phyloP scores from a whole-genome alignment of 257 asterid genomes.

The Vinca minor region DNA sequence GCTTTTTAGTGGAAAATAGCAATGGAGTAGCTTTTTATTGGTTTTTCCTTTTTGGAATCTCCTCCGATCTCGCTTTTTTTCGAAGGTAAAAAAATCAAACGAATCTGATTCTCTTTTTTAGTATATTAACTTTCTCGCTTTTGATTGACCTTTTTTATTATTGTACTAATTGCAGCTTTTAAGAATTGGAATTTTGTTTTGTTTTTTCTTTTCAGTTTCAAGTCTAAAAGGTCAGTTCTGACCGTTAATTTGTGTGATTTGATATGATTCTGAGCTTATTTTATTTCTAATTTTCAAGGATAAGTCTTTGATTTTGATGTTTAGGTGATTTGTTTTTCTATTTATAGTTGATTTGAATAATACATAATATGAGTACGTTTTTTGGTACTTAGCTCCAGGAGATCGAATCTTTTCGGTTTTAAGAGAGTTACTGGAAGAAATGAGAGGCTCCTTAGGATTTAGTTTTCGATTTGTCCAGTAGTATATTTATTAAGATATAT shows the following conservation, averaged over 20 bases:
- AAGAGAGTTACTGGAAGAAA: not conserved
- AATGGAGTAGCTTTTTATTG: constrained; percentile 14
- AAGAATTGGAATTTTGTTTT: not conserved
- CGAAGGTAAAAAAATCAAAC: constrained; percentile 30
- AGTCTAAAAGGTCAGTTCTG: not conserved
- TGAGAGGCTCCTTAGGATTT: not conserved
- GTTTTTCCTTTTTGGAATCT: constrained; percentile 22
- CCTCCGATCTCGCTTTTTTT: constrained; percentile 46
- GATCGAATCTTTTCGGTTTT: not conserved
- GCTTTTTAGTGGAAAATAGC: constrained; percentile 1
- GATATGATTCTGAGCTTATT: constrained; percentile 15
- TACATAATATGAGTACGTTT: not conserved
- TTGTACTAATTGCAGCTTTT: constrained; percentile 19
- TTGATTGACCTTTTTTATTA: constrained; percentile 17
- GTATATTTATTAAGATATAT: not conserved
- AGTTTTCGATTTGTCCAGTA: not conserved
- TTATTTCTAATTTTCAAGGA: constrained; percentile 4
- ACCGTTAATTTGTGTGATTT: constrained; percentile 19
- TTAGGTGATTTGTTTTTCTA: not conserved
- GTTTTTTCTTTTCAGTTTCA: no score
- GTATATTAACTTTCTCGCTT: not conserved
- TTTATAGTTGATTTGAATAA: constrained; percentile 1
- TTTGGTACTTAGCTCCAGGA: not conserved
- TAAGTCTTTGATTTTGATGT: not conserved
- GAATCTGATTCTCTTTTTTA: constrained; percentile 29